Base-by-base conservation (phyloP, 176 grass and related monocot species). In the Triticum timopheevii region DNA sequence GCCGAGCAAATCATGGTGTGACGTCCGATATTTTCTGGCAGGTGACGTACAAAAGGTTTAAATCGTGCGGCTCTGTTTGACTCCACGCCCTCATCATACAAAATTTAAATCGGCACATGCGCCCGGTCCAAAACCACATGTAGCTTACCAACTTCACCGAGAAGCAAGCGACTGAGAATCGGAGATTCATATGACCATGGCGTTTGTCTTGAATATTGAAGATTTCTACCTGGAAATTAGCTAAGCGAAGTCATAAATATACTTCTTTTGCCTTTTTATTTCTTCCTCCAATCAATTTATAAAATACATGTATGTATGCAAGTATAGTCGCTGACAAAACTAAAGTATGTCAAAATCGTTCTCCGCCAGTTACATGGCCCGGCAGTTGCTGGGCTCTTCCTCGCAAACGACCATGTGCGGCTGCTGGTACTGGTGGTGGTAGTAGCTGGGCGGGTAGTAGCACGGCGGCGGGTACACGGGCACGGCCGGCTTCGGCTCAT, bases 341-440 rank as follows among this genome's bases (percentile, higher is more conserved):
- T 19, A 54, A 19, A 54, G 50, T 54, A 54, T 19, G 50, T 19
- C 19, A 66, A 38, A 44, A 63, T 8, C 16, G 25, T n/a, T 45
- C 42, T 16, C 24, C 3, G 39, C 39, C 9, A 31, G 27, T 76
- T 25, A 89, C 89, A 91, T 75, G 82, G 91, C 65, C 73, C 31
- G 15, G 81, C 92, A 93, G 82, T 58, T 58, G 54, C 54, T 58
- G 7, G 3, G 82, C 0, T 68, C 19, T 20, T 82, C 85, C 11
- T 84, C 69, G 45, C 66, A 84, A 39, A 86, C 10, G 31, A 83
- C 31, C 45, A 93, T 20, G 4, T 25, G 78, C 64, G 73, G 34
- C 52, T 69, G 34, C 52, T 69, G 84, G 2, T 45, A 45, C 6
- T 47, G 70, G 35, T 69, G 24, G 59, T 36, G 15, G 73, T 16